A percentile compares a stretch with the other conserved stretches of the same genome.
Evolutionary conservation across 345 rosid species (phyloP).

Genomic region (Syzygium grande): DNA sequence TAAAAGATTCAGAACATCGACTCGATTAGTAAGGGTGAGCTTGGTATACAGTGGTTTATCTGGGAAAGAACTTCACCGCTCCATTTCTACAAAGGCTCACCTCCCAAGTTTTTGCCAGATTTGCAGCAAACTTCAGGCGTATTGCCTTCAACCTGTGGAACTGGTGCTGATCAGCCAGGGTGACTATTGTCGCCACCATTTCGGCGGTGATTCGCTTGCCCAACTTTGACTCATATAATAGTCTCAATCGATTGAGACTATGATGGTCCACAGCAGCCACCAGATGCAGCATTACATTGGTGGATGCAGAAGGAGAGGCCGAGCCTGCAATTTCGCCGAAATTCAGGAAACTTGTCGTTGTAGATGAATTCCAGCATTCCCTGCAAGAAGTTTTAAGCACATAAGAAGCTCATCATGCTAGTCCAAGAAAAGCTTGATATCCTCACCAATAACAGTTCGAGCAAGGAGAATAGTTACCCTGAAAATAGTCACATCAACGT

Average conservation of each 20-base stretch:
- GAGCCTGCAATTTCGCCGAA: neutral
- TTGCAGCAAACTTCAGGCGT: conserved; percentile 57
- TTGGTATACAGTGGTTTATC: neutral
- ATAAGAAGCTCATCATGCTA: neutral
- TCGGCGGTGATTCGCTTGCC: conserved; percentile 59
- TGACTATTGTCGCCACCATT: conserved; percentile 66
- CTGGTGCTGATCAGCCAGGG: conserved; percentile 82
- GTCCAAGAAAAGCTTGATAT: neutral
- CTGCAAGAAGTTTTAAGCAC: neutral
- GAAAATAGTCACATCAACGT: neutral
- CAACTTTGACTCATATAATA: conserved; percentile 53
- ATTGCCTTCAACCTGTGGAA: conserved; percentile 57
- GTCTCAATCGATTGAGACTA: conserved; percentile 55
- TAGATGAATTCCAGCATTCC: conserved; percentile 35
- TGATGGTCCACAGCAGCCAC: conserved; percentile 73
- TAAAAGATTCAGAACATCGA: neutral
- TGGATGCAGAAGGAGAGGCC: neutral
- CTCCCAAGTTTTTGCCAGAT: conserved; percentile 62
- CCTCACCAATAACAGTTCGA: neutral
- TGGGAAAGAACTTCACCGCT: neutral
- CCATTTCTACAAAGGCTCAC: conserved; percentile 5
- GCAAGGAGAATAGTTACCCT: conserved; percentile 41
- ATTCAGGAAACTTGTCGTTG: conserved; percentile 19
- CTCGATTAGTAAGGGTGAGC: neutral
- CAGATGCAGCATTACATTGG: conserved; percentile 50